A percentile compares a stretch with the other conserved stretches of the same genome.
Conservation (phyloP, 2,329 filamentous ascomycete genomes). For the Sordariomycetes sp. region DNA sequence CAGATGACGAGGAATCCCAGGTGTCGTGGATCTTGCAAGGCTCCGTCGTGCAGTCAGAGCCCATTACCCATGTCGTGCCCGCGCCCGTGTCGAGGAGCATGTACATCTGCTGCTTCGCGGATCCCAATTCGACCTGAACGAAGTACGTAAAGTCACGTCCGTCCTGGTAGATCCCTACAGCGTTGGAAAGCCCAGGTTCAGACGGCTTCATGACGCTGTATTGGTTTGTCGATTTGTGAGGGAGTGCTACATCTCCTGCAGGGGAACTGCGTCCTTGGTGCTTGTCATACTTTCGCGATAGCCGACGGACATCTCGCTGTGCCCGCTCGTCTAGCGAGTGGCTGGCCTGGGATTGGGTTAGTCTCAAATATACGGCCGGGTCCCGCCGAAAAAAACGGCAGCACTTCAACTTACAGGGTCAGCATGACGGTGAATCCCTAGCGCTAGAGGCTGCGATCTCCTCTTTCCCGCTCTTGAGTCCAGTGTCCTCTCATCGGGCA, state of each 20-base stretch:
- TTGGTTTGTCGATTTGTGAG: slow-evolving; percentile 25
- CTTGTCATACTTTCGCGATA: background rate
- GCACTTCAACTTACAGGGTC: background rate
- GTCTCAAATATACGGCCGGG: background rate
- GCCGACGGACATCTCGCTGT: background rate
- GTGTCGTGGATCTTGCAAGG: slow-evolving; percentile 61
- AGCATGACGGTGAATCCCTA: background rate
- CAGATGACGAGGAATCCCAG: slow-evolving; percentile 58
- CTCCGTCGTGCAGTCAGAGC: slow-evolving; percentile 51
- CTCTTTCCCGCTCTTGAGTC: background rate
- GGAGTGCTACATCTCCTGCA: background rate
- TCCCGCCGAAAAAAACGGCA: background rate
- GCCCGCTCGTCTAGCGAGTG: background rate
- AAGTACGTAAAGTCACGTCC: slow-evolving; percentile 59
- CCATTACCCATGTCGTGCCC: slow-evolving; percentile 77
- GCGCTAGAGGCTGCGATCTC: slow-evolving; percentile 1
- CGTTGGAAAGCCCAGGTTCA: slow-evolving; percentile 32
- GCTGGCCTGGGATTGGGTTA: background rate
- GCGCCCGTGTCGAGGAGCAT: slow-evolving; percentile 59
- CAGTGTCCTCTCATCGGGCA: slow-evolving; percentile 1
- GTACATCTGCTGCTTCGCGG: slow-evolving; percentile 39
- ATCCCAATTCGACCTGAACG: slow-evolving; percentile 44
- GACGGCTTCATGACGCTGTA: slow-evolving; percentile 36
- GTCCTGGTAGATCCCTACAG: slow-evolving; percentile 50
- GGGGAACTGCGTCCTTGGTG: background rate